Conservation (phyloP, 345 rosid genomes). For the Hevea brasiliensis region DNA sequence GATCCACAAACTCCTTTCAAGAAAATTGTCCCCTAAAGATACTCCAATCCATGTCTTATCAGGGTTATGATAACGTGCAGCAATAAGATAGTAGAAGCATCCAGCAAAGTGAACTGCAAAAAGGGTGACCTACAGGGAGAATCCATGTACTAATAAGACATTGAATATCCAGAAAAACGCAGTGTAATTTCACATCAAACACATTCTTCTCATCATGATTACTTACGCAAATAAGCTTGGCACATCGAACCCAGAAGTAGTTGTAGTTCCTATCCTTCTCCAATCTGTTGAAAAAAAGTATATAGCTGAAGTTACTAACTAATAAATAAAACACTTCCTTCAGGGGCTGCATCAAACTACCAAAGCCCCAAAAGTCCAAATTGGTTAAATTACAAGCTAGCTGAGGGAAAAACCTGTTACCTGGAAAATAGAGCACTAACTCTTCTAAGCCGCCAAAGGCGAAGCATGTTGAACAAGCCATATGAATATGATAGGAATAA, state of each 20-base stretch:
- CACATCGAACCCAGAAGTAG: conserved; percentile 96
- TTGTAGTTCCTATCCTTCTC: conserved; percentile 90
- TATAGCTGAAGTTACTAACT: background rate
- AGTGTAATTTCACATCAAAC: background rate
- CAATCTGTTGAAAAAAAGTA: conserved; percentile 46
- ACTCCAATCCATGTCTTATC: conserved; percentile 68
- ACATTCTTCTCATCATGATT: background rate
- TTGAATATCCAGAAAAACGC: background rate
- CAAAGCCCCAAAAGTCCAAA: too few relatives aligned
- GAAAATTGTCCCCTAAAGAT: conserved; percentile 40
- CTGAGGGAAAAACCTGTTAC: conserved; percentile 30
- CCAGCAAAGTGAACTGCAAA: conserved; percentile 89
- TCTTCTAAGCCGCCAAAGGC: conserved; percentile 98
- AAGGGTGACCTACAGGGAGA: conserved; percentile 66
- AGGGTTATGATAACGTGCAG: conserved; percentile 61
- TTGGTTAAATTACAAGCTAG: background rate
- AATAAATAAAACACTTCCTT: background rate
- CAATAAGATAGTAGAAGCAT: conserved; percentile 86
- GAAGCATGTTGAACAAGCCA: conserved; percentile 86
- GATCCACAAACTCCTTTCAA: too few relatives aligned
- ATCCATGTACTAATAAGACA: conserved; percentile 14
- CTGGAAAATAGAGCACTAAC: conserved; percentile 88
- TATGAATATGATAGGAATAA: conserved; percentile 52
- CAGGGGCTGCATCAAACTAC: background rate
- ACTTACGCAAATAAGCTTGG: conserved; percentile 87